A percentile compares a stretch with the other conserved stretches of the same genome.
These are phyloP conservation scores for Peronospora destructor DNA, from an alignment of 352 stramenopile species.

Conservation along the genomic window DNA sequence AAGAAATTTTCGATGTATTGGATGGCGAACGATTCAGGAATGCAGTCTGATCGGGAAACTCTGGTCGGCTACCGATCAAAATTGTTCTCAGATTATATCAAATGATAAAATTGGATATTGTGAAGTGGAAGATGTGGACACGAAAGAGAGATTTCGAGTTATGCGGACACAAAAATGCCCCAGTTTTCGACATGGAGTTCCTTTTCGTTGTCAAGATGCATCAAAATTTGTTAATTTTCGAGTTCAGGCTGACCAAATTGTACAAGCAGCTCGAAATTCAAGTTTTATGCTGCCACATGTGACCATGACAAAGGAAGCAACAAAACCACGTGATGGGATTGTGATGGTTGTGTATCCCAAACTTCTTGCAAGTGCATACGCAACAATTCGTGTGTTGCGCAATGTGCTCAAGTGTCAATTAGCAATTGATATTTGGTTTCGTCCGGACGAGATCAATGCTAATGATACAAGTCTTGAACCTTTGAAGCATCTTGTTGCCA, in stretches of 20 bases:
- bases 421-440: conserved; percentile 50
- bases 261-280: conserved; percentile 1
- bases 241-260: conserved; percentile 3
- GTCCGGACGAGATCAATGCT: conserved; percentile 26
- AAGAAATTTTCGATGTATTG: conserved; percentile 14
- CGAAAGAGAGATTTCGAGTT: conserved; percentile 20
- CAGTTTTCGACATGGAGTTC: conserved; percentile 15
- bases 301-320: background rate
- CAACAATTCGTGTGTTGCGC: conserved; percentile 29
- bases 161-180: conserved; percentile 31
- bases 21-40: conserved; percentile 10
- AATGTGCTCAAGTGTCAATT: conserved; percentile 28
- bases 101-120: conserved; percentile 36
- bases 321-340: conserved; percentile 20
- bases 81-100: conserved; percentile 12
- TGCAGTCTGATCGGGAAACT: conserved; percentile 14
- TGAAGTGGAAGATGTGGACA: conserved; percentile 15
- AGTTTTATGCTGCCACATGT: conserved; percentile 17
- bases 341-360: conserved; percentile 52
- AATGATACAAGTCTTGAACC: conserved; percentile 18
- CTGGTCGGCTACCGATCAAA: conserved; percentile 6
- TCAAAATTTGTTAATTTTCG: conserved; percentile 30
- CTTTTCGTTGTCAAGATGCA: conserved; percentile 33
- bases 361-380: conserved; percentile 36
- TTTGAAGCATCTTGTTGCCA: conserved; percentile 24